phyloP scores from a whole-genome alignment of 176 grass and related monocot species.

The Triticum aestivum region IWGSC_CS_RefSeq_v2.1 NC_057798.1:568906971-568907470 shows the following conservation, averaged over 20 bases:
- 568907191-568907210: neutral
- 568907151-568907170: slow-evolving; percentile 19
- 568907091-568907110: slow-evolving; percentile 68
- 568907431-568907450: slow-evolving; percentile 3
- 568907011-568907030: slow-evolving; percentile 60
- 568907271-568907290: neutral
- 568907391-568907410: neutral
- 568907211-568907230: slow-evolving; percentile 7
- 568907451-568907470: slow-evolving; percentile 8
- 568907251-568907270: neutral
- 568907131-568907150: slow-evolving; percentile 61
- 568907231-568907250: slow-evolving; percentile 6
- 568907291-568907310: neutral
- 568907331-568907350: neutral
- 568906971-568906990: neutral
- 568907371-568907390: slow-evolving; percentile 10
- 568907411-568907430: slow-evolving; percentile 12
- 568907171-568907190: neutral
- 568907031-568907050: slow-evolving; percentile 86
- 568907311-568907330: neutral
- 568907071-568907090: slow-evolving; percentile 84
- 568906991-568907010: neutral
- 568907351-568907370: slow-evolving; percentile 7
- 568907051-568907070: slow-evolving; percentile 86
- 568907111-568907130: slow-evolving; percentile 70